Evolutionary conservation across 2,329 filamentous ascomycete species (phyloP).

Genomic region (Stachybotrys chartarum): DNA sequence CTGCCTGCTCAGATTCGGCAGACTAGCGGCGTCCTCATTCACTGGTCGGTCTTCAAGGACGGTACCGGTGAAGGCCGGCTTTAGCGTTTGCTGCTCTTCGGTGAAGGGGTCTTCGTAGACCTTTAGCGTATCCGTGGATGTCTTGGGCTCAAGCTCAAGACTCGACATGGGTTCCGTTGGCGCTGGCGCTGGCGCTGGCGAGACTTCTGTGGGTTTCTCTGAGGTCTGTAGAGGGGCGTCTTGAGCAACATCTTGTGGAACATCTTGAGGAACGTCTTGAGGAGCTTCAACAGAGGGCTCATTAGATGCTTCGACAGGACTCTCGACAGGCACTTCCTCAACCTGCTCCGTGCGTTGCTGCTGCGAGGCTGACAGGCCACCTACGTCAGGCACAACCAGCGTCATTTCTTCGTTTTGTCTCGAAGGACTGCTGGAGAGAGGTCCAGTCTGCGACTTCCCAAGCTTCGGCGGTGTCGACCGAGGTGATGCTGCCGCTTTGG

Average conservation of each 20-base stretch:
- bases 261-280: neutral
- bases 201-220: neutral
- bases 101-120: slow-evolving; percentile 59
- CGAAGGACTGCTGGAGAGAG: slow-evolving; percentile 32
- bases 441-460: slow-evolving; percentile 23
- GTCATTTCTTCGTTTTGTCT: slow-evolving; percentile 47
- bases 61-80: slow-evolving; percentile 35
- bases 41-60: slow-evolving; percentile 54
- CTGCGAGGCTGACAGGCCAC: slow-evolving; percentile 24
- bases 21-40: slow-evolving; percentile 43
- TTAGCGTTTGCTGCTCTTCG: slow-evolving; percentile 37
- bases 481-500: slow-evolving; percentile 27
- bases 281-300: neutral
- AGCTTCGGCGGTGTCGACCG: slow-evolving; percentile 32
- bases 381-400: slow-evolving; percentile 41
- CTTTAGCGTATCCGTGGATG: slow-evolving; percentile 25
- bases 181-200: slow-evolving; percentile 15
- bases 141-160: slow-evolving; percentile 1
- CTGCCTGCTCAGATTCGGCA: slow-evolving; percentile 18
- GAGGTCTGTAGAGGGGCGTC: too few species aligned
- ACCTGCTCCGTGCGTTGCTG: slow-evolving; percentile 16
- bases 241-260: neutral
- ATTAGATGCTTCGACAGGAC: neutral
- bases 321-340: slow-evolving; percentile 8
- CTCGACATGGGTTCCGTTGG: neutral